These are phyloP conservation scores for Pseudozyma hubeiensis DNA, from an alignment of 1,284 basidiomycete species.

Conservation along the genomic window DNA sequence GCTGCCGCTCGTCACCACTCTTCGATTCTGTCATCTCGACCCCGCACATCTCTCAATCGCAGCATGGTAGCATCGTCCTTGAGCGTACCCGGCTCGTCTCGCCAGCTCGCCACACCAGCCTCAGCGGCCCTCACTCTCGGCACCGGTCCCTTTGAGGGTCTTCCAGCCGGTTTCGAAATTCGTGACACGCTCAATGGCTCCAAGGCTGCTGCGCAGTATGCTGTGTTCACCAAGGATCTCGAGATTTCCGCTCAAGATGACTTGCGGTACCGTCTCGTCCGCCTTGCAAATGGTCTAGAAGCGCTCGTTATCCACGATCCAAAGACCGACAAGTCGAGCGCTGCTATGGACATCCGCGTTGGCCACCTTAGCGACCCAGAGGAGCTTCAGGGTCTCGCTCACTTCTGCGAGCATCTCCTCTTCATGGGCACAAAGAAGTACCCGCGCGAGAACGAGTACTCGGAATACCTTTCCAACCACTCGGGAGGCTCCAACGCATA, in stretches of 20 bases:
- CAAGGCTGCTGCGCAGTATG: slow-evolving; percentile 50
- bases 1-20: slow-evolving; percentile 12
- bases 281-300: slow-evolving; percentile 86
- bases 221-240: slow-evolving; percentile 58
- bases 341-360: slow-evolving; percentile 92
- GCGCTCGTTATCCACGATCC: slow-evolving; percentile 87
- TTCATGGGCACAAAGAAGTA: slow-evolving; percentile 81
- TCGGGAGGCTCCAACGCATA: slow-evolving; percentile 93
- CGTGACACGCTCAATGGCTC: slow-evolving; percentile 37
- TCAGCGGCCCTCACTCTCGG: slow-evolving; percentile 35
- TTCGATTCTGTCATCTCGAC: slow-evolving; percentile 3
- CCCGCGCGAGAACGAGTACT: slow-evolving; percentile 66
- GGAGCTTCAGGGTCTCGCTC: slow-evolving; percentile 77
- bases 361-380: slow-evolving; percentile 91
- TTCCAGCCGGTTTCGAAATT: slow-evolving; percentile 52
- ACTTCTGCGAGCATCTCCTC: slow-evolving; percentile 93
- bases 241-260: slow-evolving; percentile 50
- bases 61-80: slow-evolving; percentile 23
- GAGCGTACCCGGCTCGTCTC: slow-evolving; percentile 41
- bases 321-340: slow-evolving; percentile 92
- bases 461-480: slow-evolving; percentile 86
- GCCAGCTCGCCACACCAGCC: slow-evolving; percentile 42
- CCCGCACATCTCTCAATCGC: neutral
- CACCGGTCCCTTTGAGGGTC: slow-evolving; percentile 32
- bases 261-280: slow-evolving; percentile 75